These are phyloP conservation scores for Phytopythium oedochilum DNA, from an alignment of 352 stramenopile genomes.

Conservation along the genomic window DNA sequence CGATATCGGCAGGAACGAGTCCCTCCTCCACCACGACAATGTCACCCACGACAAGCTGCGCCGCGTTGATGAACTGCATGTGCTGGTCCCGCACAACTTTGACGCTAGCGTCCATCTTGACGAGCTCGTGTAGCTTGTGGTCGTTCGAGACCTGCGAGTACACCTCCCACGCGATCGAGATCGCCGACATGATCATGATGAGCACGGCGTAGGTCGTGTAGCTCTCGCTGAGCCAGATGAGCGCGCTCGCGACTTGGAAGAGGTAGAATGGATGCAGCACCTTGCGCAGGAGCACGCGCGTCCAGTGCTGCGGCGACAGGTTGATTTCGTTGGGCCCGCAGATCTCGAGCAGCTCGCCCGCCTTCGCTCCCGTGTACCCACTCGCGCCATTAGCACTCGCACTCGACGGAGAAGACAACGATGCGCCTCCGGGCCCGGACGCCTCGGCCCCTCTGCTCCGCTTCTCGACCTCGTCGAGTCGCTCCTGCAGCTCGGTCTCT, in stretches of 20 bases:
- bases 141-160: constrained; percentile 57
- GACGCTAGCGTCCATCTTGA: constrained; percentile 50
- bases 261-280: constrained; percentile 79
- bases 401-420: not conserved
- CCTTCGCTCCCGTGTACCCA: constrained; percentile 19
- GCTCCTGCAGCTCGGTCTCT: constrained; percentile 52
- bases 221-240: constrained; percentile 63
- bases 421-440: constrained; percentile 7
- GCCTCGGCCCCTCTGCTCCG: constrained; percentile 5
- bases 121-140: constrained; percentile 52
- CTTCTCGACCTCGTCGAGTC: constrained; percentile 25
- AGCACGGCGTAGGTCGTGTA: constrained; percentile 69
- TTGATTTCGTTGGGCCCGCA: constrained; percentile 61
- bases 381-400: not conserved
- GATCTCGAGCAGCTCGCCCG: constrained; percentile 30
- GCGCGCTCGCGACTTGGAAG: constrained; percentile 60
- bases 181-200: constrained; percentile 51
- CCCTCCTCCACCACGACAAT: constrained; percentile 64
- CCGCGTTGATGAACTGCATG: constrained; percentile 31
- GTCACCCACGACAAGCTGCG: constrained; percentile 59
- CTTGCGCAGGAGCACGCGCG: constrained; percentile 50
- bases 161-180: constrained; percentile 75
- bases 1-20: constrained; percentile 55
- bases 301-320: constrained; percentile 40
- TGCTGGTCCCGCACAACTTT: constrained; percentile 53